Evolutionary conservation across 164 flowering plant genomes (phyloP).

Genomic region (Annona cherimola): DNA sequence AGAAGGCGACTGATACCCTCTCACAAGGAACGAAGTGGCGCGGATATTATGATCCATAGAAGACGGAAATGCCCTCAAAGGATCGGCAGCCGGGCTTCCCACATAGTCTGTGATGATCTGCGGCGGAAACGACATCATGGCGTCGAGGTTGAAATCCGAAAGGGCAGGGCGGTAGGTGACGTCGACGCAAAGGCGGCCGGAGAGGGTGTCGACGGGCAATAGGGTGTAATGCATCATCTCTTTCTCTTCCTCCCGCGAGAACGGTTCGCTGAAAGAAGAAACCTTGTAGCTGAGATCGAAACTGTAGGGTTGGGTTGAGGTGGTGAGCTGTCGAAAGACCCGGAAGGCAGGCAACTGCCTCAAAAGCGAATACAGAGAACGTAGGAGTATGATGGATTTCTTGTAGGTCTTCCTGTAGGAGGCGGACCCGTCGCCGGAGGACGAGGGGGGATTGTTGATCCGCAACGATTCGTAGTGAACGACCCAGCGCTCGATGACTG

Average conservation of each 20-base stretch:
- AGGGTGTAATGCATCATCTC: conserved; percentile 54
- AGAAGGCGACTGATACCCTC: conserved; percentile 35
- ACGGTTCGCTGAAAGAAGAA: conserved; percentile 62
- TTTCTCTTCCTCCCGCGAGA: conserved; percentile 56
- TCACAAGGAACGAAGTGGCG: conserved; percentile 47
- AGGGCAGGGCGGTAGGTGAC: conserved; percentile 59
- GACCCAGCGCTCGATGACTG: conserved; percentile 85
- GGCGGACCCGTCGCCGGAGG: conserved; percentile 29
- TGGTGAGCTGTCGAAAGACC: conserved; percentile 51
- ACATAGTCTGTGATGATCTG: conserved; percentile 80
- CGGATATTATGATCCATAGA: conserved; percentile 31
- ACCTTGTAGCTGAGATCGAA: conserved; percentile 77
- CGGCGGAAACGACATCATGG: conserved; percentile 44
- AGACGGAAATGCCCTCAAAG: conserved; percentile 55
- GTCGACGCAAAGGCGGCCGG: conserved; percentile 62
- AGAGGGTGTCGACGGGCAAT: conserved; percentile 67
- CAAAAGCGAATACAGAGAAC: conserved; percentile 64
- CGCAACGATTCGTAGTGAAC: conserved; percentile 56
- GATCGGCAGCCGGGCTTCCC: conserved; percentile 85
- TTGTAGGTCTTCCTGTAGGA: conserved; percentile 62
- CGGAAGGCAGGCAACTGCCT: conserved; percentile 75
- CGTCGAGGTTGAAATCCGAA: conserved; percentile 59
- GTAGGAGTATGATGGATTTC: conserved; percentile 67
- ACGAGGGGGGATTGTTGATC: conserved; percentile 21
- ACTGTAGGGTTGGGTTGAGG: conserved; percentile 42